Percentiles rank a stretch among this genome's conserved stretches.
Conservation (phyloP, 179 eudicot species). For the Pouteria campechiana region DNA sequence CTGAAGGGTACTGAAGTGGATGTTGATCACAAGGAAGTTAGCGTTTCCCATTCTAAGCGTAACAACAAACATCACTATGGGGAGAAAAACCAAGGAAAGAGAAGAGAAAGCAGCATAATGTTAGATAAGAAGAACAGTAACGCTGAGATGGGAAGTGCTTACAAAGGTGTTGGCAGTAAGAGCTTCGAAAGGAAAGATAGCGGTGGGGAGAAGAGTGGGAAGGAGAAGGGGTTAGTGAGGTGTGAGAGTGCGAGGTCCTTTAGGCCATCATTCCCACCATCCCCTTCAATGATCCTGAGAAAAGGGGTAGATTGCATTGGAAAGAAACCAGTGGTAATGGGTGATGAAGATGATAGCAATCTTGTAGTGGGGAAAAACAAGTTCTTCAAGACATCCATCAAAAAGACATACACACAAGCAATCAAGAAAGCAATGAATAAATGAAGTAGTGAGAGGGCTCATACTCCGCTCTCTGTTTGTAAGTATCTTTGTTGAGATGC, state of each 20-base stretch:
- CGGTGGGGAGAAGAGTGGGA: constrained; percentile 19
- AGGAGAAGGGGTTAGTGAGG: constrained; percentile 43
- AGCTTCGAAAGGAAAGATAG: constrained; percentile 28
- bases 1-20: background rate
- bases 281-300: constrained; percentile 63
- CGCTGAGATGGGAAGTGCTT: constrained; percentile 2
- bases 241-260: constrained; percentile 71
- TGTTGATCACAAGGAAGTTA: constrained; percentile 3
- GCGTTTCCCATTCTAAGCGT: too few species aligned
- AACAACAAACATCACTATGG: background rate
- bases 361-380: constrained; percentile 15
- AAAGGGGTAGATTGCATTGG: constrained; percentile 84
- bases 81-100: background rate
- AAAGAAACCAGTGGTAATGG: constrained; percentile 55
- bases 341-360: constrained; percentile 32
- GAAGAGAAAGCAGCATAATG: constrained; percentile 7
- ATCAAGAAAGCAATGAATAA: constrained; percentile 62
- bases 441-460: too few species aligned
- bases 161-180: constrained; percentile 22
- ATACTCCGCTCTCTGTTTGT: too few species aligned
- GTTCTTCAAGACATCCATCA: constrained; percentile 53
- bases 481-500: too few species aligned
- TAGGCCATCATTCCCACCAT: constrained; percentile 62
- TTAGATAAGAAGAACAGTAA: constrained; percentile 7
- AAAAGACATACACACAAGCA: constrained; percentile 51